phyloP scores from a whole-genome alignment of 768 basidiomycete genomes.

The Piloderma croceum region DNA sequence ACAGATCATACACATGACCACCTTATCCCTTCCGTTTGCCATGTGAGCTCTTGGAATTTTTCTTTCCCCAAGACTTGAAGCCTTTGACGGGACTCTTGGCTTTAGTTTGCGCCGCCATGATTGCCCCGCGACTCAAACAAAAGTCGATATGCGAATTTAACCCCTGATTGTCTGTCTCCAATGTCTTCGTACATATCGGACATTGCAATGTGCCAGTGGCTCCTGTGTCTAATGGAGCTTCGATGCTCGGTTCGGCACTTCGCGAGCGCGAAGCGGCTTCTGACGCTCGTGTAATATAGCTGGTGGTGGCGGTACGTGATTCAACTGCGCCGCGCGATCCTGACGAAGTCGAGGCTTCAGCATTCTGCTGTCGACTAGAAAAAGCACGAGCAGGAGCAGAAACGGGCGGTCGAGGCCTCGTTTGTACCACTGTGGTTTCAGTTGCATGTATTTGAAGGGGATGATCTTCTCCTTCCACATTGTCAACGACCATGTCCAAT shows the following conservation, averaged over 20 bases:
- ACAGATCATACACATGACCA: no score
- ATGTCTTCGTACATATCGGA: constrained; percentile 62
- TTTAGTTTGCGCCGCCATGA: constrained; percentile 57
- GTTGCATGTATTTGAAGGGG: constrained; percentile 12
- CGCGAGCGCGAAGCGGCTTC: constrained; percentile 3
- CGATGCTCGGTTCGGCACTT: constrained; percentile 1
- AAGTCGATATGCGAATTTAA: constrained; percentile 88
- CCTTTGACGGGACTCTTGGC: constrained; percentile 18
- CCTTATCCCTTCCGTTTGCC: constrained; percentile 7
- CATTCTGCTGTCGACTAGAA: no score
- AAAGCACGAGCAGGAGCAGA: constrained; percentile 21
- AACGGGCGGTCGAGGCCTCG: constrained; percentile 1
- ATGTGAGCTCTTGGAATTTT: constrained; percentile 1
- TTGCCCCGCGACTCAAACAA: constrained; percentile 76
- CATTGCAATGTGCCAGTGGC: constrained; percentile 45
- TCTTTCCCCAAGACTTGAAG: constrained; percentile 13
- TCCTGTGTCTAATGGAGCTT: constrained; percentile 1
- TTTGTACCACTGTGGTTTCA: constrained; percentile 2
- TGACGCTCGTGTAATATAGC: constrained; percentile 1
- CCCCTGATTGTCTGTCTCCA: constrained; percentile 67
- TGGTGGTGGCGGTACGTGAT: neutral
- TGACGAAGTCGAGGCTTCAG: constrained; percentile 2
- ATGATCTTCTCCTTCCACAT: constrained; percentile 4
- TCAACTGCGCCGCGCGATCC: constrained; percentile 1
- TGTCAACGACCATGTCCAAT: constrained; percentile 6